Base-by-base conservation (phyloP, 2,329 filamentous ascomycete genomes). In the Botrytis hyacinthi region DNA sequence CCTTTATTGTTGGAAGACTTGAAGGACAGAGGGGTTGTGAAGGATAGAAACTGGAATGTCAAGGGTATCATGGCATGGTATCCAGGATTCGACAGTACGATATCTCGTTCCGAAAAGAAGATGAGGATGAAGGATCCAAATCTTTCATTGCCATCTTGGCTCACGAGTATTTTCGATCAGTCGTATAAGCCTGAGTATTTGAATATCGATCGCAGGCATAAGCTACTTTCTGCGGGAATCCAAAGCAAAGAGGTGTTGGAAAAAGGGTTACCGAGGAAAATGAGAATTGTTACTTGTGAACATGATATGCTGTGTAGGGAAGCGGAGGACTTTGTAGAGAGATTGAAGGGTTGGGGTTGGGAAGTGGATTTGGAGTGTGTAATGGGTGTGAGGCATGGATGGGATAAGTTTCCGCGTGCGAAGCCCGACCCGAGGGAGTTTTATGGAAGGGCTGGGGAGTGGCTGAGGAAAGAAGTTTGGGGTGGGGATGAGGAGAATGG, bases 251-350 rank as follows among this genome's bases (percentile, higher is more conserved):
- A 74, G 40, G 22, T 78, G 16, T 37, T 79, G 44, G 74, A 59
- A 6, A 73, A 76, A 14, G 73, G 68, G 4, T 63, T 79, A 29
- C 77, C 78, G 60, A 46, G 68, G 9, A 74, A 76, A 42, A 72
- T 77, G 35, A 72, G 74, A 4, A 75, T 79, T 48, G 73, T 78
- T 12, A 78, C 75, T 16, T 79, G 78, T 73, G 74, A 75, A 68
- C 70, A 72, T n/a, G 78, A 79, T 73, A 72, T 73, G 32, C 69
- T 79, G 54, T 62, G 77, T 44, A 73, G 8, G 4, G 77, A 79
- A 54, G 77, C 70, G 20, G 77, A 78, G 71, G 61, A 35, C 20
- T 78, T 79, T 61, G 75, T 74, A 29, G 67, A 74, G 62, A 75
- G 77, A 29, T 69, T 80, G 72, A 73, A 26, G 14, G 71, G 62